Percentiles rank a stretch among this genome's conserved stretches.
These are phyloP conservation scores for Bathelium albidoporum DNA, from an alignment of 495 filamentous ascomycete genomes.

Conservation along the genomic window DNA sequence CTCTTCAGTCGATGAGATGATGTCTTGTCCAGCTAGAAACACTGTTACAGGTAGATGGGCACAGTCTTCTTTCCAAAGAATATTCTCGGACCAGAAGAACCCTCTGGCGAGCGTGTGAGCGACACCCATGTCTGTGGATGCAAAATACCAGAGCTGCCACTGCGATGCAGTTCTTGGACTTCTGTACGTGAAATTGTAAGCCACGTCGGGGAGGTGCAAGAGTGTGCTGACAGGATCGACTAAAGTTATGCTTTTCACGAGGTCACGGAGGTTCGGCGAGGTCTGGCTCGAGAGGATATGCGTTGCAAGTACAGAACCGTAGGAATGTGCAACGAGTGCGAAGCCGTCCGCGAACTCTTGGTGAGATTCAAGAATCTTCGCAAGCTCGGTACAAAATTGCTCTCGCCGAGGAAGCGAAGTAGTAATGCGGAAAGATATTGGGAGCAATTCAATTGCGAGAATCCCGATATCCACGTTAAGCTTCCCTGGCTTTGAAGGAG, in stretches of 20 bases:
- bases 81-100: conserved; percentile 26
- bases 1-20: conserved; percentile 52
- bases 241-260: conserved; percentile 18
- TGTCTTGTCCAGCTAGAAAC: conserved; percentile 46
- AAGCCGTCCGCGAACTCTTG: conserved; percentile 15
- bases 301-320: conserved; percentile 22
- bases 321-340: conserved; percentile 24
- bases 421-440: conserved; percentile 23
- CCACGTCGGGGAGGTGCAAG: conserved; percentile 24
- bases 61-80: conserved; percentile 23
- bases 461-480: conserved; percentile 23
- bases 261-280: conserved; percentile 7
- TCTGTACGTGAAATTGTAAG: conserved; percentile 27
- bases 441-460: conserved; percentile 24
- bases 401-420: conserved; percentile 13
- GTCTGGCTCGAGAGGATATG: conserved; percentile 16
- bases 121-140: conserved; percentile 19
- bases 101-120: conserved; percentile 21
- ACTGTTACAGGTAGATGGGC: conserved; percentile 40
- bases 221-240: conserved; percentile 25
- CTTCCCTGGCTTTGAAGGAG: conserved; percentile 5
- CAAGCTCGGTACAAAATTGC: conserved; percentile 16
- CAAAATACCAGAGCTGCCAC: conserved; percentile 26
- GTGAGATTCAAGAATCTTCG: conserved; percentile 19
- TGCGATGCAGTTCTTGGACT: conserved; percentile 20